These are phyloP conservation scores for Vitis hybrid DNA, from an alignment of 177 flowering plant genomes.

Conservation along the genomic window DNA sequence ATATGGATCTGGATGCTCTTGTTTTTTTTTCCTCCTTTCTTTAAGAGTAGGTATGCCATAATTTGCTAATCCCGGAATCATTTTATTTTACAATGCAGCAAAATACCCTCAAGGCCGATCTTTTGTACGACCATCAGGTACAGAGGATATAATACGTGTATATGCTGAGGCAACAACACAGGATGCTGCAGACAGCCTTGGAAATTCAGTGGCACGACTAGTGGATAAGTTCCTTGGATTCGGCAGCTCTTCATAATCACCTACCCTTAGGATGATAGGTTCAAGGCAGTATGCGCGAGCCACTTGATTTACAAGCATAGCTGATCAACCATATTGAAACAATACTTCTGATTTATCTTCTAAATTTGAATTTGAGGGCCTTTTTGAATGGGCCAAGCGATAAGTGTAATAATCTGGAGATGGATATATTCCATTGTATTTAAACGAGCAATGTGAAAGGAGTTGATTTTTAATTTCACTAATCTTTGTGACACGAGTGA, in stretches of 20 bases:
- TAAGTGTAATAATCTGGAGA: too few relatives aligned
- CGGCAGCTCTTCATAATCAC: constrained; percentile 6
- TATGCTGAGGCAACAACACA: constrained; percentile 95
- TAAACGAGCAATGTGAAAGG: too few relatives aligned
- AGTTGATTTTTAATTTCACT: too few relatives aligned
- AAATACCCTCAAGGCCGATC: constrained; percentile 71
- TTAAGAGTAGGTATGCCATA: neutral
- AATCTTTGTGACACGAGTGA: too few relatives aligned
- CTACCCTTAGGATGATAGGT: too few relatives aligned
- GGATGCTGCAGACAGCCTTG: constrained; percentile 74
- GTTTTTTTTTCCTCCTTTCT: neutral
- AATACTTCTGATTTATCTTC: too few relatives aligned
- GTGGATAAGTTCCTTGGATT: constrained; percentile 61
- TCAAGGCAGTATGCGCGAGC: too few relatives aligned
- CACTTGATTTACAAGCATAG: too few relatives aligned
- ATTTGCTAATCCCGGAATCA: neutral
- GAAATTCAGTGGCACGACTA: constrained; percentile 66
- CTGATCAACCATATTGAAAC: too few relatives aligned
- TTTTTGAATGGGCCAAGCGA: too few relatives aligned
- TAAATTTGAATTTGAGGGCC: too few relatives aligned
- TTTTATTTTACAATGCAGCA: constrained; percentile 39
- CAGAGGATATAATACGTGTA: constrained; percentile 89
- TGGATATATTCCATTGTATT: too few relatives aligned
- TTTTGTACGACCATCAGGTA: constrained; percentile 91
- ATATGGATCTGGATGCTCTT: neutral